Evolutionary conservation across 2,329 filamentous ascomycete genomes (phyloP), one percentile per base, ranked within the genome.

Genomic region (Chrysosporium keratinophilum): DNA sequence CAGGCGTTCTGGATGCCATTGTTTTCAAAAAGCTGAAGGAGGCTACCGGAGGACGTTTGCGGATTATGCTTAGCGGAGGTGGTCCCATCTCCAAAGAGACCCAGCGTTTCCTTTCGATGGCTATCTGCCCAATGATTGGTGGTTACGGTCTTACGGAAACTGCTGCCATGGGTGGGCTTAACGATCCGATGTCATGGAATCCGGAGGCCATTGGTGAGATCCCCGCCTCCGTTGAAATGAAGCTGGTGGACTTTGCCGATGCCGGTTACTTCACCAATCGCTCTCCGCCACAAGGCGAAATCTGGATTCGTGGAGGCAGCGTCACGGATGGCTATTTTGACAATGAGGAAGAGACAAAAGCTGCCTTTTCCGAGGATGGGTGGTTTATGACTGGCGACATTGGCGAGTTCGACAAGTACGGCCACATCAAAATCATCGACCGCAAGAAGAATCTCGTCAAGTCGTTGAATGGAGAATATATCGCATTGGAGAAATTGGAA

Each of bases 361-460:
- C 91, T 71, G 77, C 83, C 0, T 76, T 97, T 43, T 88, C 46
- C 7, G 91, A 83, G 20, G 89, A 96, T 60, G 93, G 93, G 57
- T 98, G 93, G 93, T 97, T 98, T 80, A 86, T 87, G 69, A 96
- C 89, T 0, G 93, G 93, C 52, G 93, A 98, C 64, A 93, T 98
- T 60, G 88, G 83, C 64, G 81, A 84, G 59, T 78, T 98, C 28
- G 93, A 98, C 70, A 82, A 82, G 60, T 71, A 88, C 66, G 93
- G 93, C 58, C 88, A 90, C 57, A 85, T 97, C 76, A 83, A 81
- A 71, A 94, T 98, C 69, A 85, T 98, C 63, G 93, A 98, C 71
- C 89, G 93, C 64, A 85, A 89, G 74, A 98, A 98, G 84, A 97
- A 97, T 71, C 88, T 98, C n/a, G 82, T 98, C 67, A 98, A 98